phyloP scores from a whole-genome alignment of 1,139 yeast species.

The Yamadazyma diddensiae region DNA sequence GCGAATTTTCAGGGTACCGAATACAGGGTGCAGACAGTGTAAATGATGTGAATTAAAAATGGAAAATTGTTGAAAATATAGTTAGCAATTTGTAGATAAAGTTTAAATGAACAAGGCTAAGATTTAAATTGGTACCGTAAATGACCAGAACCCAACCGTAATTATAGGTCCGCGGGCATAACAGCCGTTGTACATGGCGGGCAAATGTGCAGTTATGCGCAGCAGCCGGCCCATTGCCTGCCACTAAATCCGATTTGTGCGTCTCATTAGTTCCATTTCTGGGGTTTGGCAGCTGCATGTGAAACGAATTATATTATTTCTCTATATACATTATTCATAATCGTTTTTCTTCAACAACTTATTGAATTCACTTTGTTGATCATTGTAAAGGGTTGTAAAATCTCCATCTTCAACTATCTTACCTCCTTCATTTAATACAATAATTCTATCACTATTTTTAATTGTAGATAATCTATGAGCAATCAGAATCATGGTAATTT shows the following conservation, averaged over 20 bases:
- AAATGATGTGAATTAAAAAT: too few relatives aligned
- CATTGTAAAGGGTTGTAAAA: constrained; percentile 58
- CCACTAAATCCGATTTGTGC: background rate
- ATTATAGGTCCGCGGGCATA: too few relatives aligned
- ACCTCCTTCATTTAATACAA: constrained; percentile 77
- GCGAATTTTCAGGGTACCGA: too few relatives aligned
- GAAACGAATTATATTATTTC: background rate
- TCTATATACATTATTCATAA: constrained; percentile 1
- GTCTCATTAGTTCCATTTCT: background rate
- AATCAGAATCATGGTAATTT: constrained; percentile 81
- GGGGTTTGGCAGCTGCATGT: constrained; percentile 1
- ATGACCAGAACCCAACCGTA: too few relatives aligned
- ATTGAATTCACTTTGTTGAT: constrained; percentile 68
- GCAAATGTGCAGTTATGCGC: too few relatives aligned
- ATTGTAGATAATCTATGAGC: constrained; percentile 93
- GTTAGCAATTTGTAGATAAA: too few relatives aligned
- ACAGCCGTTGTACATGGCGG: too few relatives aligned
- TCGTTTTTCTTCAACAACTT: constrained; percentile 52
- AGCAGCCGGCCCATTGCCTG: too few relatives aligned
- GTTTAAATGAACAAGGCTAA: too few relatives aligned
- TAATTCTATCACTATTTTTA: constrained; percentile 74
- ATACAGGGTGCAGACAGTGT: too few relatives aligned
- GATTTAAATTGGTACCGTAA: too few relatives aligned
- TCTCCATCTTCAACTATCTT: constrained; percentile 82
- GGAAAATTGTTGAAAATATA: too few relatives aligned